Evolutionary conservation across 257 asterid species (phyloP), one percentile per base, ranked within the genome.

Genomic region (Jacaranda mimosifolia): DNA sequence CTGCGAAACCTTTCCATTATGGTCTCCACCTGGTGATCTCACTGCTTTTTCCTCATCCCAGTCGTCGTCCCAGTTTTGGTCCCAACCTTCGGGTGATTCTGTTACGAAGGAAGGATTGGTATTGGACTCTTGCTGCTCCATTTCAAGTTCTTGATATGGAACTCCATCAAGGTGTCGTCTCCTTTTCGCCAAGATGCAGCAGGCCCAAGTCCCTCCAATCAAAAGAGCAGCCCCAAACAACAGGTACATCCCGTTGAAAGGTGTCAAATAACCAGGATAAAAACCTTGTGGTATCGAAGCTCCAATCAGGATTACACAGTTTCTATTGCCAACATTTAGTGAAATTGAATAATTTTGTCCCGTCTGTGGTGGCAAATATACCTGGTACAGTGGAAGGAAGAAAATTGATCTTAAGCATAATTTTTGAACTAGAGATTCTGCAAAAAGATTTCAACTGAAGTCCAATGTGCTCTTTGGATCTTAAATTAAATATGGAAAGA

Each of bases 81-180:
- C 89, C 92, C 97, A 90, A 17, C 83, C 81, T 5, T 84, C 86
- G 10, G 73, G 49, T 7, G 82, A 52, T 72, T 82, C 91, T 8
- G 75, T 67, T 11, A 78, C 69, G 18, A 48, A 49, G 3, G 87
- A 73, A 62, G 89, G 66, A 1, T 72, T 55, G 46, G 6, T 9
- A 42, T 42, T 42, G 9, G 74, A 8, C 19, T 81, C 85, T 53
- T 73, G 78, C 51, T 78, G 77, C 68, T 86, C 87, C 95, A 91
- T 88, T 81, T 91, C 92, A 69, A 90, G 89, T 81, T 80, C 96
- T 15, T 79, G 84, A 81, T 91, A 91, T 62, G 87, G 77, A 46
- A 88, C 79, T 49, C 89, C 90, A n/a, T 79, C 83, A 6, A 77
- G 81, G 66, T 77, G 89, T 42, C 86, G 81, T 45, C 49, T 72